phyloP scores from a whole-genome alignment of 805 yeast species.

The Suhomyces vadensis region DNA sequence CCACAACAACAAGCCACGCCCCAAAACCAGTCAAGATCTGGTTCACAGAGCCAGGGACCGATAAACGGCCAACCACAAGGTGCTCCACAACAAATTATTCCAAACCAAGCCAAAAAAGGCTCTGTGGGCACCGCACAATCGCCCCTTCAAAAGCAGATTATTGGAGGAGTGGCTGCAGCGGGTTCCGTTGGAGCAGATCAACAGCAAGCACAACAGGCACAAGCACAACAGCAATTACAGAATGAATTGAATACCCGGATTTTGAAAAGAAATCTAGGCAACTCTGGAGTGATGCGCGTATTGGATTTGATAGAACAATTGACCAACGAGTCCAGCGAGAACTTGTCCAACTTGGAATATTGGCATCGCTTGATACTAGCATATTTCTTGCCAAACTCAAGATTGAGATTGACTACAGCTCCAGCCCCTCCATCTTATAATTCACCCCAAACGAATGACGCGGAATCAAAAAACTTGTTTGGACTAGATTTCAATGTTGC shows the following conservation, averaged over 20 bases:
- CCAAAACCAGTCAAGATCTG: conserved; percentile 20
- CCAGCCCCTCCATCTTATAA: conserved; percentile 10
- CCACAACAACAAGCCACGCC: conserved; percentile 27
- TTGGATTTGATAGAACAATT: conserved; percentile 42
- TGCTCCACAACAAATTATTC: background rate
- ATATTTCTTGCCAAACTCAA: conserved; percentile 34
- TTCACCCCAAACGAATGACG: conserved; percentile 4
- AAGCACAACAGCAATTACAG: conserved; percentile 17
- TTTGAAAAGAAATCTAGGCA: conserved; percentile 41
- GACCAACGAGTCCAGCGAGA: conserved; percentile 32
- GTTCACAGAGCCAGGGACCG: conserved; percentile 9
- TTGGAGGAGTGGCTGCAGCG: background rate
- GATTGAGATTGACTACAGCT: conserved; percentile 30
- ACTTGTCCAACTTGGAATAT: conserved; percentile 31
- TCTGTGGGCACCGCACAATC: background rate
- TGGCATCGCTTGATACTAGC: conserved; percentile 38
- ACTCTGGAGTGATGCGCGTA: conserved; percentile 42
- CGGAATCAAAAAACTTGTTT: conserved; percentile 5
- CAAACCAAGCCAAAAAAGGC: background rate
- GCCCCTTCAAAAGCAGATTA: background rate
- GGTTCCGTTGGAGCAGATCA: background rate
- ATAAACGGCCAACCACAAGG: background rate
- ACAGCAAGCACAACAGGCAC: conserved; percentile 6
- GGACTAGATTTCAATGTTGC: conserved; percentile 8
- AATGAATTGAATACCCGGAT: conserved; percentile 36